These are phyloP conservation scores for Lipomyces starkeyi DNA, from an alignment of 805 yeast genomes.

Conservation along the genomic window DNA sequence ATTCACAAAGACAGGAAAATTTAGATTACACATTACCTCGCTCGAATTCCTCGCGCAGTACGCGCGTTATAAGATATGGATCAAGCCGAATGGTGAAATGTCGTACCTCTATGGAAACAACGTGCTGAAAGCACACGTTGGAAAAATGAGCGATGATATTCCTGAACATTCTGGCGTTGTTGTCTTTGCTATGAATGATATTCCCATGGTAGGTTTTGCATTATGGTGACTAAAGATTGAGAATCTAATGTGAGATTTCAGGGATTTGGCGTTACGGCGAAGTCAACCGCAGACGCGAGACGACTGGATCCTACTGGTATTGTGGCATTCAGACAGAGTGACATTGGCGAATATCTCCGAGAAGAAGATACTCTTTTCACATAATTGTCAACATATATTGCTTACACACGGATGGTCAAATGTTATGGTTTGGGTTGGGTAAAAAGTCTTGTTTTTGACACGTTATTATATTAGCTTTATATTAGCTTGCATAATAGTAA, in stretches of 20 bases:
- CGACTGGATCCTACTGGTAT: conserved; percentile 90
- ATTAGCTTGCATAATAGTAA: background rate
- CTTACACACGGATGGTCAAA: background rate
- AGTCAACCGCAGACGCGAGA: conserved; percentile 86
- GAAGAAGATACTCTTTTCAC: conserved; percentile 92
- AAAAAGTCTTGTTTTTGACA: background rate
- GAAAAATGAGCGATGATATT: conserved; percentile 95
- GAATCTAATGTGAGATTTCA: background rate
- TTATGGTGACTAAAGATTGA: background rate
- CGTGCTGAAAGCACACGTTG: conserved; percentile 93
- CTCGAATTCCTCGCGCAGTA: conserved; percentile 79
- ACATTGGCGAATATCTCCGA: conserved; percentile 96
- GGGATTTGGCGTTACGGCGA: conserved; percentile 95
- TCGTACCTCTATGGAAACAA: conserved; percentile 97
- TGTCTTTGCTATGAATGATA: conserved; percentile 85
- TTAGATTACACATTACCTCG: conserved; percentile 92
- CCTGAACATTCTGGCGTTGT: conserved; percentile 98
- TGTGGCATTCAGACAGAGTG: conserved; percentile 95
- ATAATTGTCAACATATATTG: background rate
- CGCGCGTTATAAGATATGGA: conserved; percentile 95
- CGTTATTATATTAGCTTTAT: too few species aligned
- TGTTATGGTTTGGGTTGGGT: background rate
- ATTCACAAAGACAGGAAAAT: conserved; percentile 96
- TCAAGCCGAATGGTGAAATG: conserved; percentile 97
- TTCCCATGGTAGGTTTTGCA: conserved; percentile 60